phyloP scores from a whole-genome alignment of 2,329 filamentous ascomycete species.

The Alternaria tenuissima region DNA sequence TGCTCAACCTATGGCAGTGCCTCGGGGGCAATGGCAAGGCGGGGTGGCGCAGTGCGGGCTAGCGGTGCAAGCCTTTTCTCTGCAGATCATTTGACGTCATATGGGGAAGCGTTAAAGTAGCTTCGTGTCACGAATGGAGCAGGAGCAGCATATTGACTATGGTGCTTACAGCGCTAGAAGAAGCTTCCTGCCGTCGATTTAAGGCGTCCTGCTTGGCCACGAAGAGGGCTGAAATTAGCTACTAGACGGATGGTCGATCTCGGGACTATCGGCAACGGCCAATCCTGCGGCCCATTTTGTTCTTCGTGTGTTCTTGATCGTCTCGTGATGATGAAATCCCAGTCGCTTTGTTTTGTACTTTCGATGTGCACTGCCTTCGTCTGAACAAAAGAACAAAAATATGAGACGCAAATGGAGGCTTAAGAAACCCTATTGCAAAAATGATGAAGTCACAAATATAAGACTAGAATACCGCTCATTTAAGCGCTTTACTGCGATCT shows the following conservation, averaged over 20 bases:
- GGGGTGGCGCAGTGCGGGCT: not conserved
- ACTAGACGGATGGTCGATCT: not conserved
- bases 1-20: not conserved
- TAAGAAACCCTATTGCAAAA: no score
- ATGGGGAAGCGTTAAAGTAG: not conserved
- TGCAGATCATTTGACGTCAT: conserved; percentile 1
- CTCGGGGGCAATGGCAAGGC: not conserved
- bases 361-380: not conserved
- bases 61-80: not conserved
- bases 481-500: no score
- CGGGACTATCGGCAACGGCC: not conserved
- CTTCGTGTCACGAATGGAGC: not conserved
- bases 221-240: not conserved
- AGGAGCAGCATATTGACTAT: not conserved
- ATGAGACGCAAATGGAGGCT: not conserved
- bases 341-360: not conserved
- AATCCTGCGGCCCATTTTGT: not conserved
- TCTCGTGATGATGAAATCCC: not conserved
- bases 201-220: not conserved
- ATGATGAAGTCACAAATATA: no score
- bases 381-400: not conserved
- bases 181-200: not conserved
- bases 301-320: not conserved
- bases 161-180: not conserved
- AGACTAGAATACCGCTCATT: no score